Conservation (phyloP, 805 yeast genomes). For the Saccharomycopsis capsularis region DNA sequence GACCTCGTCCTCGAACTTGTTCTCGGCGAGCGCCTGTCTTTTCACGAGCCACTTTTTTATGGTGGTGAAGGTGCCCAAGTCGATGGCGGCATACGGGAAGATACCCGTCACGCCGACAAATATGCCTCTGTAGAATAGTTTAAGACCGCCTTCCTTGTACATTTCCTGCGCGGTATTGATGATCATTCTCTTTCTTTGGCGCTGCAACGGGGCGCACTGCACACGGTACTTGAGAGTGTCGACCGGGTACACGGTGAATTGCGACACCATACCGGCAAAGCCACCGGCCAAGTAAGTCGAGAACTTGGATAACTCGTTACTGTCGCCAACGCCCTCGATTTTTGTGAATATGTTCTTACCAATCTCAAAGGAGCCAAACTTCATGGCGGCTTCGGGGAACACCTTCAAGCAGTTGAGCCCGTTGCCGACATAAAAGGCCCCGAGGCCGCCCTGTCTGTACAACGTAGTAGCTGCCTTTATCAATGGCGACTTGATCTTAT, state of each 20-base stretch:
- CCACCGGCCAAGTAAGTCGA: slow-evolving; percentile 94
- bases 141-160: slow-evolving; percentile 72
- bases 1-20: slow-evolving; percentile 57
- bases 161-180: slow-evolving; percentile 73
- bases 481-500: slow-evolving; percentile 62
- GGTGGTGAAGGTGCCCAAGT: slow-evolving; percentile 86
- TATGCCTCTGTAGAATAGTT: slow-evolving; percentile 79
- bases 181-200: slow-evolving; percentile 51
- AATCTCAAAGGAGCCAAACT: slow-evolving; percentile 91
- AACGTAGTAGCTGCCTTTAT: slow-evolving; percentile 73
- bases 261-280: slow-evolving; percentile 90
- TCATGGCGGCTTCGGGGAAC: slow-evolving; percentile 95
- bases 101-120: slow-evolving; percentile 91
- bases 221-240: slow-evolving; percentile 91
- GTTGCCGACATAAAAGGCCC: slow-evolving; percentile 89
- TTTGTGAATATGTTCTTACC: slow-evolving; percentile 67
- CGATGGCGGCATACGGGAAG: slow-evolving; percentile 96
- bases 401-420: slow-evolving; percentile 90
- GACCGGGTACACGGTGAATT: slow-evolving; percentile 87
- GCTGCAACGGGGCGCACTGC: slow-evolving; percentile 82
- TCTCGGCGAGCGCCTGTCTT: slow-evolving; percentile 48
- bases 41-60: slow-evolving; percentile 70
- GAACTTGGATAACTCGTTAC: slow-evolving; percentile 59
- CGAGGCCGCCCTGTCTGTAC: slow-evolving; percentile 83
- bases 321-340: slow-evolving; percentile 69